Evolutionary conservation across 495 filamentous ascomycete species (phyloP).

Genomic region (Talaromyces wortmannii): DNA sequence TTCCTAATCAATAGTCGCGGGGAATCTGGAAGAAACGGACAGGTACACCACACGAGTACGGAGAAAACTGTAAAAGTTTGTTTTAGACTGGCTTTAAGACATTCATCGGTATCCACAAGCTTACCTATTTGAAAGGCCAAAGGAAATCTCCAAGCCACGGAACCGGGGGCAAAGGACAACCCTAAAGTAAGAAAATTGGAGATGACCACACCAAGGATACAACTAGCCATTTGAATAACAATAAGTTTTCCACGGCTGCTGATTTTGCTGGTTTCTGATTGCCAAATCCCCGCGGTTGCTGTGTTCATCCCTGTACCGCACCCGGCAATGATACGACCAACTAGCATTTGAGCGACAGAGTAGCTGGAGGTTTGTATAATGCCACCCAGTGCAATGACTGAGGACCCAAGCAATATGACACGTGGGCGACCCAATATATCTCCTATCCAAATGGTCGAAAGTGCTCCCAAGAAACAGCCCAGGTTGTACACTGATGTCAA

Average conservation of each 20-base stretch:
- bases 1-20: constrained; percentile 23
- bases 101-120: no score
- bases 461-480: constrained; percentile 50
- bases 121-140: constrained; percentile 34
- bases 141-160: constrained; percentile 36
- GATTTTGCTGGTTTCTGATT: constrained; percentile 48
- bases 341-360: constrained; percentile 48
- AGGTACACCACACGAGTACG: constrained; percentile 30
- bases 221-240: constrained; percentile 39
- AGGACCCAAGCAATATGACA: constrained; percentile 40
- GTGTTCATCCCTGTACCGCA: constrained; percentile 45
- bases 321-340: constrained; percentile 38
- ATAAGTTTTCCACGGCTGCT: constrained; percentile 50
- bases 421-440: constrained; percentile 47
- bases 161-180: constrained; percentile 29
- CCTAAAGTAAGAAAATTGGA: constrained; percentile 9
- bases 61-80: constrained; percentile 23
- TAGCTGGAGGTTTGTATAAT: constrained; percentile 49
- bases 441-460: constrained; percentile 41
- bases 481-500: constrained; percentile 52
- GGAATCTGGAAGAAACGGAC: constrained; percentile 42
- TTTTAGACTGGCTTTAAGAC: no score
- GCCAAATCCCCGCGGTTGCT: constrained; percentile 50
- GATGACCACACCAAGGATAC: constrained; percentile 10
- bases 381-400: constrained; percentile 48